Conservation (phyloP, 352 stramenopile species). For the Globisporangium orthogonon region DNA sequence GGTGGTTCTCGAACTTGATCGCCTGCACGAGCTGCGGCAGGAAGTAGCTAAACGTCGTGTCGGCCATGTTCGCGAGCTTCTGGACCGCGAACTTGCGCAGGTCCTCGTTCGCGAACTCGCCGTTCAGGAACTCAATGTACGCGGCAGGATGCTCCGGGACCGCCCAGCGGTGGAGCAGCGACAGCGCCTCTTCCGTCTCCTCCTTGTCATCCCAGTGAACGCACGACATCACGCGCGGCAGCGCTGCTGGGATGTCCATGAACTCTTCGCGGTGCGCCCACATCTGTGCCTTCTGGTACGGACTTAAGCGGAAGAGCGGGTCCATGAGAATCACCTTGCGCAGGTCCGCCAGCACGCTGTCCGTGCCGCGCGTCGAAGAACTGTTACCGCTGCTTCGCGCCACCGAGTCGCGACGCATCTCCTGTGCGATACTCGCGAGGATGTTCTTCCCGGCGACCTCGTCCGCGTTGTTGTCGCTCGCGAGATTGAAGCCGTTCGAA, state of each 20-base stretch:
- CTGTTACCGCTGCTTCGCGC: conserved; percentile 53
- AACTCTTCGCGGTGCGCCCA: conserved; percentile 82
- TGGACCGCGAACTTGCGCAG: conserved; percentile 72
- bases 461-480: conserved; percentile 43
- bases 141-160: conserved; percentile 68
- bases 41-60: conserved; percentile 85
- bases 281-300: conserved; percentile 79
- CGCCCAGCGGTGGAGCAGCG: conserved; percentile 63
- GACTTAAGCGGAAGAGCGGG: conserved; percentile 71
- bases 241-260: conserved; percentile 55
- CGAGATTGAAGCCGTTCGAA: neutral
- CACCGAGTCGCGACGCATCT: conserved; percentile 50
- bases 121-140: conserved; percentile 79
- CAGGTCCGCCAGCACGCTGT: conserved; percentile 53
- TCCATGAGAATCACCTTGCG: conserved; percentile 79
- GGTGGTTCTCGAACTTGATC: conserved; percentile 88
- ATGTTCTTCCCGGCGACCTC: conserved; percentile 57
- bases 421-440: conserved; percentile 25
- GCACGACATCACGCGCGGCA: conserved; percentile 77
- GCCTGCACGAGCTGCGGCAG: conserved; percentile 86
- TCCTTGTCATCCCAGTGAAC: conserved; percentile 73
- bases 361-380: conserved; percentile 26
- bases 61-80: conserved; percentile 79
- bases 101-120: conserved; percentile 67
- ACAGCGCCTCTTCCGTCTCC: conserved; percentile 62